Percentiles rank a stretch among this genome's conserved stretches.
These are phyloP conservation scores for Calonectria hawksworthii DNA, from an alignment of 2,329 filamentous ascomycete species.

Conservation along the genomic window DNA sequence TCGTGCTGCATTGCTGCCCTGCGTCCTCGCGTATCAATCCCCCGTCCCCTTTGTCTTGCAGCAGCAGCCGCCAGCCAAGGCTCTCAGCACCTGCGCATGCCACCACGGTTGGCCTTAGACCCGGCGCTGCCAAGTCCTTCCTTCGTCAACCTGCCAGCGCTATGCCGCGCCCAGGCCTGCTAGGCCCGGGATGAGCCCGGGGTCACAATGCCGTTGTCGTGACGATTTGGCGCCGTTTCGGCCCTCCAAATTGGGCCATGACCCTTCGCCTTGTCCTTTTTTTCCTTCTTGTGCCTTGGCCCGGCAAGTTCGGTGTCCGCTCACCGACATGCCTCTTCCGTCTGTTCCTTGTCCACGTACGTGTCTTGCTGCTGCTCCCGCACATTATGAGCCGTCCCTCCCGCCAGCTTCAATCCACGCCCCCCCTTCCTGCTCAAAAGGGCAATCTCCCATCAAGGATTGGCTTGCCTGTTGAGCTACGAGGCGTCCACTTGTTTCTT, in stretches of 20 bases:
- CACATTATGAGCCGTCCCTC: neutral
- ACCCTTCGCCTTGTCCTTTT: constrained; percentile 14
- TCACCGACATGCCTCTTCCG: constrained; percentile 5
- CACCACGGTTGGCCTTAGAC: neutral
- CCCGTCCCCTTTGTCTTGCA: neutral
- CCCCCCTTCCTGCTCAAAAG: neutral
- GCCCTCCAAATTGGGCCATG: constrained; percentile 20
- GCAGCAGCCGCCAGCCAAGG: neutral
- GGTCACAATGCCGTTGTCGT: constrained; percentile 43
- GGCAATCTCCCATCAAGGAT: neutral
- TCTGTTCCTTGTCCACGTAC: constrained; percentile 1
- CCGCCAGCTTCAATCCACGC: neutral
- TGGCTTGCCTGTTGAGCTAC: neutral
- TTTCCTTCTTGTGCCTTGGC: neutral
- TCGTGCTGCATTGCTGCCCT: neutral
- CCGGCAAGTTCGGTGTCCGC: constrained; percentile 8
- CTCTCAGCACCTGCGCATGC: neutral
- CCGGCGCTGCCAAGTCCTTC: constrained; percentile 2
- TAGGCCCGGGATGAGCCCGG: constrained; percentile 8
- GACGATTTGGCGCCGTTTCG: constrained; percentile 45
- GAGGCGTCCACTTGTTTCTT: neutral
- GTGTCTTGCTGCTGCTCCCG: constrained; percentile 4
- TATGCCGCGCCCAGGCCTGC: constrained; percentile 8
- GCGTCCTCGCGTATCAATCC: neutral
- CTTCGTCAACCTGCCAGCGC: constrained; percentile 4